These are phyloP conservation scores for Penicillium sclerotigenum DNA, from an alignment of 2,329 filamentous ascomycete species.

Conservation along the genomic window DNA sequence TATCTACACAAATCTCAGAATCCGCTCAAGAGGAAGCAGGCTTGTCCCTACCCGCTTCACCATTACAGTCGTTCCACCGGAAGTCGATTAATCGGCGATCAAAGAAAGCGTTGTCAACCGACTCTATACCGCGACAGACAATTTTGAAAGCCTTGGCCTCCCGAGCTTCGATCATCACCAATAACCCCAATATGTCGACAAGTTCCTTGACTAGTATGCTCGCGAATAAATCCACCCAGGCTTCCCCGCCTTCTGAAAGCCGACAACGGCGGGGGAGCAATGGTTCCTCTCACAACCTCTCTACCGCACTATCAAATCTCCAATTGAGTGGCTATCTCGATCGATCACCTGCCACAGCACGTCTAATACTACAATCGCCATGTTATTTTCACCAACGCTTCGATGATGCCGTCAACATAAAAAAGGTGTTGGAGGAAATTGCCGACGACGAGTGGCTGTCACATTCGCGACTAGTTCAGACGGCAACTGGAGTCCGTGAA, in stretches of 20 bases:
- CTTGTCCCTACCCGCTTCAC: slow-evolving; percentile 28
- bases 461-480: slow-evolving; percentile 90
- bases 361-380: slow-evolving; percentile 76
- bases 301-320: slow-evolving; percentile 55
- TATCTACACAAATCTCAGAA: slow-evolving; percentile 20
- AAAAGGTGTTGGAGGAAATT: slow-evolving; percentile 92
- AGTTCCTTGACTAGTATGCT: slow-evolving; percentile 60
- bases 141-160: slow-evolving; percentile 79
- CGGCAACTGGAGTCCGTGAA: slow-evolving; percentile 89
- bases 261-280: slow-evolving; percentile 43
- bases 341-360: slow-evolving; percentile 42
- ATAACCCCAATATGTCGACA: slow-evolving; percentile 53
- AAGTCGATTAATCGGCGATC: slow-evolving; percentile 36
- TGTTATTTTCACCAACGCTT: slow-evolving; percentile 98
- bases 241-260: slow-evolving; percentile 22
- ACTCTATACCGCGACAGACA: slow-evolving; percentile 72
- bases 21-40: slow-evolving; percentile 26
- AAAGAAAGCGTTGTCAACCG: slow-evolving; percentile 57
- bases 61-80: slow-evolving; percentile 36
- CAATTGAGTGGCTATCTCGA: slow-evolving; percentile 45
- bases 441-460: slow-evolving; percentile 82
- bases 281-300: slow-evolving; percentile 58
- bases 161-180: slow-evolving; percentile 52
- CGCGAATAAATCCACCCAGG: slow-evolving; percentile 33
- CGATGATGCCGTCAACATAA: slow-evolving; percentile 91